A percentile compares a stretch with the other conserved stretches of the same genome.
phyloP scores from a whole-genome alignment of 768 basidiomycete genomes.

The Mycena polygramma region DNA sequence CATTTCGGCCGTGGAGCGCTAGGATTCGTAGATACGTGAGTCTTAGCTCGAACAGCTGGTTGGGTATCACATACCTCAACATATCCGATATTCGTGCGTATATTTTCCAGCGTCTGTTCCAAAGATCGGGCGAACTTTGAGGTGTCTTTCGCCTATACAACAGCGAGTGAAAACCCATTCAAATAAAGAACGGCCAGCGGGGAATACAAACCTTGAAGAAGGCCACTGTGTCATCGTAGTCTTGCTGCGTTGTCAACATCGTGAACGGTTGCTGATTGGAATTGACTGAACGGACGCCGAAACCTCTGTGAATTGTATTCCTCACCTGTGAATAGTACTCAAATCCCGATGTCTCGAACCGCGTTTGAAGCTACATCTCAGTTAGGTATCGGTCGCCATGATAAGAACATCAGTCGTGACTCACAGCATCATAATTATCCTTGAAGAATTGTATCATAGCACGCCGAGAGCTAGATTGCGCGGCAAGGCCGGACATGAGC shows the following conservation, averaged over 20 bases:
- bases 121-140: constrained; percentile 59
- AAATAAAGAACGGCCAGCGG: not conserved
- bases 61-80: not conserved
- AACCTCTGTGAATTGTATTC: not conserved
- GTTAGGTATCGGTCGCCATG: not conserved
- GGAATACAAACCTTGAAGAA: constrained; percentile 17
- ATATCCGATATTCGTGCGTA: not conserved
- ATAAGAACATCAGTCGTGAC: constrained; percentile 30
- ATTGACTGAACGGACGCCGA: not conserved
- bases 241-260: not conserved
- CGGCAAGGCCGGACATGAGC: constrained; percentile 56
- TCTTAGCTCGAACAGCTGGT: not conserved
- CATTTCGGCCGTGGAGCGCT: not conserved
- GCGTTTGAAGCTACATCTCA: not conserved
- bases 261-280: constrained; percentile 13
- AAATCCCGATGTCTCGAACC: constrained; percentile 15
- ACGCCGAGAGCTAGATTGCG: constrained; percentile 56
- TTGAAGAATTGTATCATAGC: constrained; percentile 60
- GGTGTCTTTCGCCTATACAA: constrained; percentile 54
- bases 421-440: constrained; percentile 60
- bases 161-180: not conserved
- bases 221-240: constrained; percentile 17
- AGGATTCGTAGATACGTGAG: not conserved
- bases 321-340: constrained; percentile 19
- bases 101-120: constrained; percentile 60